phyloP scores from a whole-genome alignment of 1,284 basidiomycete genomes.

The Hortiboletus rubellus region DNA sequence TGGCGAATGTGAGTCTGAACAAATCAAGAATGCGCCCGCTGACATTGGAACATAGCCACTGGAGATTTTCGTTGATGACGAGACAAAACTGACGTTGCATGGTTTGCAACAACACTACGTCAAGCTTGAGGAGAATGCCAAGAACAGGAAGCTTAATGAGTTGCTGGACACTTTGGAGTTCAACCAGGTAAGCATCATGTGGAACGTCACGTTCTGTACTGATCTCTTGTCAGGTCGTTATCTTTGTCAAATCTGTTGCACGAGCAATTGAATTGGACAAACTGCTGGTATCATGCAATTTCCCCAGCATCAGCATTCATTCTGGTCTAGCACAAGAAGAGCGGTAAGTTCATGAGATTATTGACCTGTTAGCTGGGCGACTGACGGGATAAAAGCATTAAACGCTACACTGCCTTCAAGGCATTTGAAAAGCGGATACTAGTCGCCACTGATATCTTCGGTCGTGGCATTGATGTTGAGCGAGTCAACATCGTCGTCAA shows the following conservation, averaged over 20 bases:
- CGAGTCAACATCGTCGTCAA: constrained; percentile 97
- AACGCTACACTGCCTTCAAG: constrained; percentile 99
- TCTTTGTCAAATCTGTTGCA: constrained; percentile 98
- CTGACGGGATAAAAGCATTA: constrained; percentile 60
- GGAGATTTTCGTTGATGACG: constrained; percentile 99
- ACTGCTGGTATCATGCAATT: constrained; percentile 95
- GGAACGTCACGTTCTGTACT: neutral
- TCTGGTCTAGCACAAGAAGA: constrained; percentile 94
- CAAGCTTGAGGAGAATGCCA: constrained; percentile 91
- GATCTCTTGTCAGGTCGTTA: constrained; percentile 75
- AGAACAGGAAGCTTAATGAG: constrained; percentile 98
- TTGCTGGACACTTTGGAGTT: constrained; percentile 96
- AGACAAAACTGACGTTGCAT: constrained; percentile 98
- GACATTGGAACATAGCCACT: constrained; percentile 67
- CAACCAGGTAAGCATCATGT: constrained; percentile 74
- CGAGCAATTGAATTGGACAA: constrained; percentile 97
- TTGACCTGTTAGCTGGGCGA: neutral
- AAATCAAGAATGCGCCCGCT: neutral
- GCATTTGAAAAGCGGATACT: constrained; percentile 99
- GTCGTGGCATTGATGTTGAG: constrained; percentile 96
- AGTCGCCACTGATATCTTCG: constrained; percentile 97
- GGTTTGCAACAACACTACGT: constrained; percentile 99
- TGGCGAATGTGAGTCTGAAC: constrained; percentile 84
- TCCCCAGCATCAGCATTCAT: constrained; percentile 98
- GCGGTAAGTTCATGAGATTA: constrained; percentile 58